These are phyloP conservation scores for Kurtzmaniella quercitrusa DNA, from an alignment of 1,139 yeast genomes.

Conservation along the genomic window DNA sequence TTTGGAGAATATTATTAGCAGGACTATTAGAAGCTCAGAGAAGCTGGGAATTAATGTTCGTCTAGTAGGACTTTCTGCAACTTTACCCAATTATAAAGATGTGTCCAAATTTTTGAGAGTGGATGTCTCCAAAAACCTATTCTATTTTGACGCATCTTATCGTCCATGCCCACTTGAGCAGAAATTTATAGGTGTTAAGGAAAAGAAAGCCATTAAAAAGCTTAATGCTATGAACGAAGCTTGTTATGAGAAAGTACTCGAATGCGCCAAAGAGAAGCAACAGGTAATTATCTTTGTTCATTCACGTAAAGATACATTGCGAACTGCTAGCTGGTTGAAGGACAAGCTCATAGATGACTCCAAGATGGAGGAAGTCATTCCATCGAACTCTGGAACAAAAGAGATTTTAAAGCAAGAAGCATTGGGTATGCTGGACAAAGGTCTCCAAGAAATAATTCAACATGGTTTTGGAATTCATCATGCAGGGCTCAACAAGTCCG, in stretches of 20 bases:
- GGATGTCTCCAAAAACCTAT: constrained; percentile 53
- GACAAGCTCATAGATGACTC: constrained; percentile 59
- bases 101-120: constrained; percentile 83
- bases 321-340: constrained; percentile 73
- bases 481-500: constrained; percentile 79
- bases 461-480: constrained; percentile 90
- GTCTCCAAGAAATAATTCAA: constrained; percentile 58
- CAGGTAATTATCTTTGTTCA: constrained; percentile 91
- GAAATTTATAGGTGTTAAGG: constrained; percentile 83
- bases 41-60: constrained; percentile 48
- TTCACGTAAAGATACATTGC: constrained; percentile 85
- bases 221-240: constrained; percentile 86
- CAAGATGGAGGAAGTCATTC: constrained; percentile 25
- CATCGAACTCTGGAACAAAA: constrained; percentile 10
- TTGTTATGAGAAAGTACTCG: constrained; percentile 77
- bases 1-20: constrained; percentile 77
- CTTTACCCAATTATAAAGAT: constrained; percentile 85
- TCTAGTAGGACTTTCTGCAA: constrained; percentile 87
- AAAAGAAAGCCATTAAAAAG: constrained; percentile 75
- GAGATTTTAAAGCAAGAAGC: constrained; percentile 67
- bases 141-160: constrained; percentile 76
- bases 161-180: constrained; percentile 94
- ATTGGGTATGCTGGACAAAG: constrained; percentile 48
- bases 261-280: constrained; percentile 53
- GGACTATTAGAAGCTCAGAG: constrained; percentile 54